Conservation (phyloP, 495 filamentous ascomycete genomes). For the Tuber borchii region DNA sequence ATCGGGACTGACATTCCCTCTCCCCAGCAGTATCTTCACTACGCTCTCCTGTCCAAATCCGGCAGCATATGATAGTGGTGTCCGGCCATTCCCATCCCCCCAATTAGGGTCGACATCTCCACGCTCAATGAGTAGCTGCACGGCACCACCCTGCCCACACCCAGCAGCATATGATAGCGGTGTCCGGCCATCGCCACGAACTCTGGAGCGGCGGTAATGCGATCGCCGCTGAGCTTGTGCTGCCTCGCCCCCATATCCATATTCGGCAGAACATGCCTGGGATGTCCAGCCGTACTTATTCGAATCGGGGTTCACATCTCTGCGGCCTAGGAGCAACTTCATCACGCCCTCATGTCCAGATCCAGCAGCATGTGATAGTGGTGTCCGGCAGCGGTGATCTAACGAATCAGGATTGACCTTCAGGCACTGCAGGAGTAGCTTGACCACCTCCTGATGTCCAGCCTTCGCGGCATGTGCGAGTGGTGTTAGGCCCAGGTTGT, state of each 20-base stretch:
- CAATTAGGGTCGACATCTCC: no score
- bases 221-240: no score
- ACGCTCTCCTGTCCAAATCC: no score
- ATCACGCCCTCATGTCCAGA: background rate
- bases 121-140: no score
- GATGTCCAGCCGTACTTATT: background rate
- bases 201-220: no score
- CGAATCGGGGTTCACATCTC: background rate
- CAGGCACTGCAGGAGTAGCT: background rate
- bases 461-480: background rate
- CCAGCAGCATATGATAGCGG: no score
- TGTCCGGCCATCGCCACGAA: no score
- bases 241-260: background rate
- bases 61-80: no score
- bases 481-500: background rate
- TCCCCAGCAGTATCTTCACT: no score
- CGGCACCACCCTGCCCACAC: no score
- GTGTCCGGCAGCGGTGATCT: background rate
- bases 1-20: no score
- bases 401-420: background rate
- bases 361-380: background rate
- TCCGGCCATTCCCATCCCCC: no score
- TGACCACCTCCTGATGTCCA: background rate
- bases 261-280: background rate
- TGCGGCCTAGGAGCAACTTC: background rate